These are phyloP conservation scores for Atkinsonella hypoxylon DNA, from an alignment of 2,329 filamentous ascomycete genomes.

Conservation along the genomic window DNA sequence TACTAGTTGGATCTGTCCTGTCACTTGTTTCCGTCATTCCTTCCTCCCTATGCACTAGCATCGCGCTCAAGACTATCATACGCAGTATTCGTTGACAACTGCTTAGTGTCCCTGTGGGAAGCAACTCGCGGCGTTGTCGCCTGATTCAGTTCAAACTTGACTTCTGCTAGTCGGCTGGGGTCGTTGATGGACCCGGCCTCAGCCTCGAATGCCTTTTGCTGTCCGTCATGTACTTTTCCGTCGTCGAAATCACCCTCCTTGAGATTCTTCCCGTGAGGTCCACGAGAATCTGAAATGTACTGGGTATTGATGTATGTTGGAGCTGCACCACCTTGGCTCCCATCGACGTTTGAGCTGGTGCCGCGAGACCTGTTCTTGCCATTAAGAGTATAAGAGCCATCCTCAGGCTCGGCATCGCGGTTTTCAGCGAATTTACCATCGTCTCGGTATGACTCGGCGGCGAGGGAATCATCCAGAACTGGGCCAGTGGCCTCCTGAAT, in stretches of 20 bases:
- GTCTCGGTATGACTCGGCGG: slow-evolving; percentile 53
- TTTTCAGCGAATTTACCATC: slow-evolving; percentile 52
- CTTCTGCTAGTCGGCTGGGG: slow-evolving; percentile 32
- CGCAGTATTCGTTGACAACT: slow-evolving; percentile 14
- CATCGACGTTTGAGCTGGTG: slow-evolving; percentile 3
- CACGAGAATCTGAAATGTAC: slow-evolving; percentile 17
- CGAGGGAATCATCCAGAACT: slow-evolving; percentile 59
- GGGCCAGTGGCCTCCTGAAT: slow-evolving; percentile 51
- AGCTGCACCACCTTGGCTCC: slow-evolving; percentile 16
- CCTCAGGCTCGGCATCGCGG: slow-evolving; percentile 28
- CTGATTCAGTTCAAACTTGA: slow-evolving; percentile 23
- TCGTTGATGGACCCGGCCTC: slow-evolving; percentile 37
- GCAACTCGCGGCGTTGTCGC: slow-evolving; percentile 13
- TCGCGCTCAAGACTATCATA: slow-evolving; percentile 20
- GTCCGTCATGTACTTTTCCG: slow-evolving; percentile 21
- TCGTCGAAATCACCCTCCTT: slow-evolving; percentile 25
- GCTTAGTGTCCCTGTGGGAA: slow-evolving; percentile 14
- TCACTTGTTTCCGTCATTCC: not conserved
- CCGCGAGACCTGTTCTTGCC: slow-evolving; percentile 30
- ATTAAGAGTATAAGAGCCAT: slow-evolving; percentile 2
- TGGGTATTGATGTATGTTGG: slow-evolving; percentile 27
- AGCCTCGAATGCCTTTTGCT: slow-evolving; percentile 26
- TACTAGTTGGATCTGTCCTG: not conserved
- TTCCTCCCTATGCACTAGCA: not conserved
- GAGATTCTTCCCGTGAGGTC: slow-evolving; percentile 33